Base-by-base conservation (phyloP, 257 asterid species). In the Cinchona pubescens region DNA sequence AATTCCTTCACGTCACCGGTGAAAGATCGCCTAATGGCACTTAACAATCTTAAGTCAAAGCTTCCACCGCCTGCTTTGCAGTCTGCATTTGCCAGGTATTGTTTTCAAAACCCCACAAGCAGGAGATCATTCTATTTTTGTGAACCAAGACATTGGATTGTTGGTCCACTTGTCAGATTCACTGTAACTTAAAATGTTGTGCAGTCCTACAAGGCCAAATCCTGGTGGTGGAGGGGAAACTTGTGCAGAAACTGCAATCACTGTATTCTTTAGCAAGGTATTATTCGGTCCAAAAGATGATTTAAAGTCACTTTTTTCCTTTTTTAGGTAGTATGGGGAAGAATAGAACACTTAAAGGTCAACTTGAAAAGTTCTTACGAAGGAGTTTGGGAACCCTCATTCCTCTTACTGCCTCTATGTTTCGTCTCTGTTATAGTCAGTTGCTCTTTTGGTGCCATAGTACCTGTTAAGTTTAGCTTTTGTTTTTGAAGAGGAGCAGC, bases 211-310 rank as follows among this genome's bases (percentile, higher is more conserved):
- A 71, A 90, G 99, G 80, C 97, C 93, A 58, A 89, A 79, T 85
- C 99, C 98, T 65, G 93, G 96, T 76, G 98, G 96, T 76, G 97
- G 96, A 78, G 98, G 98, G 76, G 99, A 95, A 87, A 92, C 98
- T 2, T 92, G 97, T 81, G 99, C 99, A 21, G 99, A 95, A 88
- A 93, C 98, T 59, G 94, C 96, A 37, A 86, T 92, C 46, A 87
- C 83, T 72, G 93, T 95, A 72, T 95, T 92, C 76, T 88, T 95
- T 77, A 84, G 93, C 80, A 95, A 95, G 98, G 99, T 95, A 88
- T 6, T 27, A 12, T 13, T 27, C 15, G 4, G 35, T n/a, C 10
- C 8, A 19, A 5, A 12, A 69, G 55, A 3, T 8, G 35, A 59
- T 30, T 53, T 45, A 45, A 32, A 43, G 25, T 7, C n/a, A 4